Conservation (phyloP, 1,284 basidiomycete genomes). For the Microbotryum lychnidis-dioicae region DNA sequence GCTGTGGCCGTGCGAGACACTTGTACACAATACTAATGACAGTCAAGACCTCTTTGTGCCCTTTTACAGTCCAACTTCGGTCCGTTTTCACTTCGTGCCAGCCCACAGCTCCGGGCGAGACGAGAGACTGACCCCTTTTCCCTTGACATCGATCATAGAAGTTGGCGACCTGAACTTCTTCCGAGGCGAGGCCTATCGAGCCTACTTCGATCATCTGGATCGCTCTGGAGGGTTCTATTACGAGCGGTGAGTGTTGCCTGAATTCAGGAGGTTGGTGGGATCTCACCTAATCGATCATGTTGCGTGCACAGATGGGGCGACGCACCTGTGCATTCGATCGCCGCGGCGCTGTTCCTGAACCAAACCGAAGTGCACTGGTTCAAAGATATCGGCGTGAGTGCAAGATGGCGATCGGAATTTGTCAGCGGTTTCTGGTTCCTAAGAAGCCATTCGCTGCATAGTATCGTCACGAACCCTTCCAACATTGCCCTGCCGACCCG, state of each 20-base stretch:
- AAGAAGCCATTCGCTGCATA: slow-evolving; percentile 40
- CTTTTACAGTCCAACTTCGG: no score
- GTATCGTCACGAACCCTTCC: slow-evolving; percentile 56
- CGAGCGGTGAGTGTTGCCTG: slow-evolving; percentile 43
- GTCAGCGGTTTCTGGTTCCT: background rate
- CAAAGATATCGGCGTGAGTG: slow-evolving; percentile 29
- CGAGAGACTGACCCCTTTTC: background rate
- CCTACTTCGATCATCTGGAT: slow-evolving; percentile 66
- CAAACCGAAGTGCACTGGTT: slow-evolving; percentile 49
- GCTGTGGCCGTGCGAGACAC: background rate
- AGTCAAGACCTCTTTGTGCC: background rate
- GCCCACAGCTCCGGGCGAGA: no score
- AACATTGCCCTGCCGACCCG: slow-evolving; percentile 57
- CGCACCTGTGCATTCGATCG: slow-evolving; percentile 77
- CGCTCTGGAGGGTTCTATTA: slow-evolving; percentile 66
- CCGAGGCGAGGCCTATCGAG: slow-evolving; percentile 63
- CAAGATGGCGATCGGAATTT: slow-evolving; percentile 5
- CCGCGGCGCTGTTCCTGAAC: slow-evolving; percentile 56
- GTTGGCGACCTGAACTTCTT: slow-evolving; percentile 65
- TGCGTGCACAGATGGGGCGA: slow-evolving; percentile 59
- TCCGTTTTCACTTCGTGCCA: no score
- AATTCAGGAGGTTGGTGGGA: background rate
- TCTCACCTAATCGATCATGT: background rate
- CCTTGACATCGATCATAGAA: slow-evolving; percentile 46
- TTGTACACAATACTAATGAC: background rate